These are phyloP conservation scores for Agrocybe pediades DNA, from an alignment of 768 basidiomycete species.

Conservation along the genomic window DNA sequence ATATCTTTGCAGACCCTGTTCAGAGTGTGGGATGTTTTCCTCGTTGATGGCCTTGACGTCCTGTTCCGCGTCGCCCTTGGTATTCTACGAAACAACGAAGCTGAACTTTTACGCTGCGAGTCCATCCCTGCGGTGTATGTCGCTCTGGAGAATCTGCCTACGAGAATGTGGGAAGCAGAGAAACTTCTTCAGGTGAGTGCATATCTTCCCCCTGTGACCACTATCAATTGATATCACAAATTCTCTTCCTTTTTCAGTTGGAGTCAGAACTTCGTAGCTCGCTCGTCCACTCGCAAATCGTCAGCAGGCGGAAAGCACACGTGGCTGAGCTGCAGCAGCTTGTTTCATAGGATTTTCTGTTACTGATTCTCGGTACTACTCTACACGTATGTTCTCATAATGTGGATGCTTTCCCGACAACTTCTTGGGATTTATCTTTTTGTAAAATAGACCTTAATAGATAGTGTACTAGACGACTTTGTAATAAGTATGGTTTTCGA, in stretches of 20 bases:
- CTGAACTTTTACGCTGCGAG: conserved; percentile 80
- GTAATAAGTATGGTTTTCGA: too few relatives aligned
- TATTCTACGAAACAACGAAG: conserved; percentile 82
- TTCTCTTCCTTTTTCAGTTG: conserved; percentile 34
- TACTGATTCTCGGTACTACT: too few relatives aligned
- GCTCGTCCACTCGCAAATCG: conserved; percentile 56
- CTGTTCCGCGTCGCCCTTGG: conserved; percentile 89
- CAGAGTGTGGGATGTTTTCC: conserved; percentile 94
- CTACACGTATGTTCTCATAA: too few relatives aligned
- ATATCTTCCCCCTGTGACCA: not conserved
- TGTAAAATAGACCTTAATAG: too few relatives aligned
- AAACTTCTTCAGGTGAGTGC: conserved; percentile 79
- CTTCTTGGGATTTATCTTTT: too few relatives aligned
- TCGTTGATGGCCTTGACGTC: conserved; percentile 90
- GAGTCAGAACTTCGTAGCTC: conserved; percentile 58
- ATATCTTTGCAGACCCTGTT: conserved; percentile 72
- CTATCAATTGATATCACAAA: not conserved
- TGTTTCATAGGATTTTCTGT: conserved; percentile 17
- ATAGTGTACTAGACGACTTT: too few relatives aligned
- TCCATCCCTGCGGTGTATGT: conserved; percentile 90
- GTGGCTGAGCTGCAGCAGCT: conserved; percentile 45
- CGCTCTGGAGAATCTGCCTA: conserved; percentile 85
- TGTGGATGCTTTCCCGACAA: too few relatives aligned
- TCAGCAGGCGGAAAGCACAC: conserved; percentile 55
- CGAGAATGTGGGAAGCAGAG: conserved; percentile 92